Evolutionary conservation across 139 green algal species (phyloP).

Genomic region (Dunaliella sp.): DNA sequence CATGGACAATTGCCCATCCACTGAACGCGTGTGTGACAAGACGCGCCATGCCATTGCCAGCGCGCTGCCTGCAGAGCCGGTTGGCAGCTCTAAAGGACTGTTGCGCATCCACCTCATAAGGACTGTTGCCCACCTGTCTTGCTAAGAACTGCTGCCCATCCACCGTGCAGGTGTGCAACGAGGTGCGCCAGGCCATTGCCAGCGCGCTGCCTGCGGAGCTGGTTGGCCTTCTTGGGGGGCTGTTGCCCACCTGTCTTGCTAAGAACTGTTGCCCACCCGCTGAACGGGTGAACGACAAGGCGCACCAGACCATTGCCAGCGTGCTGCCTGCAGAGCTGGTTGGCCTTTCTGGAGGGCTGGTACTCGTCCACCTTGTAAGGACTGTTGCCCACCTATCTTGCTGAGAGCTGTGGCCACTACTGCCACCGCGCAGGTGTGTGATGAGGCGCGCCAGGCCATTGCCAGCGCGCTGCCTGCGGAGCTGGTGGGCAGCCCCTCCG

Average conservation of each 20-base stretch:
- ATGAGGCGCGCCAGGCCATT: conserved; percentile 12
- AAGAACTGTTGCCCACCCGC: background rate
- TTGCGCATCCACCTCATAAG: background rate
- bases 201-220: too few species aligned
- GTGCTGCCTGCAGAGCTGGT: conserved; percentile 47
- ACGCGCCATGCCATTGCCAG: conserved; percentile 33
- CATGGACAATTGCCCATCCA: background rate
- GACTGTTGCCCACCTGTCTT: background rate
- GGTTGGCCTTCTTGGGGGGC: too few species aligned
- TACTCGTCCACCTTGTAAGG: background rate
- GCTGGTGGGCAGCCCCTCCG: conserved; percentile 27
- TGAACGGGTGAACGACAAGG: conserved; percentile 33
- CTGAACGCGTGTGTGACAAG: conserved; percentile 34
- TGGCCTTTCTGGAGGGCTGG: conserved; percentile 5
- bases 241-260: background rate
- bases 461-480: conserved; percentile 39
- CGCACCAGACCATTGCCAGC: conserved; percentile 29
- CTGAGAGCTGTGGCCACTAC: too few species aligned
- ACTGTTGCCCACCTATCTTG: background rate
- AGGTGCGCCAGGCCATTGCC: too few species aligned
- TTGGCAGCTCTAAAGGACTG: conserved; percentile 22
- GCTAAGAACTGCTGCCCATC: background rate
- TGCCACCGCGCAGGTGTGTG: too few species aligned
- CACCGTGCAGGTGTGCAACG: background rate
- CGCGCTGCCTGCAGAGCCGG: conserved; percentile 41